A percentile compares a stretch with the other conserved stretches of the same genome.
Conservation (phyloP, 1,284 basidiomycete genomes). For the Sanghuangporus baumii region DNA sequence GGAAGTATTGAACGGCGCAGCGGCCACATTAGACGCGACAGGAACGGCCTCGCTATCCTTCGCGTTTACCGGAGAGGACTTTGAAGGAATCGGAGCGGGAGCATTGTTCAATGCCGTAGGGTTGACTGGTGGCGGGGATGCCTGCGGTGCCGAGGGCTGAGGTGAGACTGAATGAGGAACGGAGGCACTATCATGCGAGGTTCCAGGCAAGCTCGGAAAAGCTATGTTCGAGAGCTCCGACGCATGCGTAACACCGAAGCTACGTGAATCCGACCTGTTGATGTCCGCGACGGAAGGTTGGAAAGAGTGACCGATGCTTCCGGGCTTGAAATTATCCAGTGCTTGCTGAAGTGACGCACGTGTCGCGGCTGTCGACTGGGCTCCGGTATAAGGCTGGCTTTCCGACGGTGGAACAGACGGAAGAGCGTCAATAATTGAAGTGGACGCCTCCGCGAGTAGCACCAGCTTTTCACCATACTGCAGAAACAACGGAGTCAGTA, state of each 20-base stretch:
- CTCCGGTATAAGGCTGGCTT: slow-evolving; percentile 51
- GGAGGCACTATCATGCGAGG: background rate
- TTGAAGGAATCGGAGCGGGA: slow-evolving; percentile 44
- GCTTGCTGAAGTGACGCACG: slow-evolving; percentile 72
- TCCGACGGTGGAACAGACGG: slow-evolving; percentile 57
- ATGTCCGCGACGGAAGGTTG: slow-evolving; percentile 46
- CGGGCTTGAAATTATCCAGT: slow-evolving; percentile 68
- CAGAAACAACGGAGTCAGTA: slow-evolving; percentile 2
- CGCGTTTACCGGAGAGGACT: slow-evolving; percentile 6
- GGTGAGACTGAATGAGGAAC: slow-evolving; percentile 6
- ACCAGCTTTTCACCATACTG: slow-evolving; percentile 75
- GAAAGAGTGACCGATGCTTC: slow-evolving; percentile 48
- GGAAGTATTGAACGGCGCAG: background rate
- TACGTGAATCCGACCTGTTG: slow-evolving; percentile 63
- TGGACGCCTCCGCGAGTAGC: slow-evolving; percentile 62
- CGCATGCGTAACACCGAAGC: slow-evolving; percentile 77
- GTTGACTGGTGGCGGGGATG: slow-evolving; percentile 40
- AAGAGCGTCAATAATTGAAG: slow-evolving; percentile 51
- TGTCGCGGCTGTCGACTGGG: slow-evolving; percentile 54
- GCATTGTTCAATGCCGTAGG: slow-evolving; percentile 49
- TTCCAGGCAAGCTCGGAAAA: slow-evolving; percentile 31
- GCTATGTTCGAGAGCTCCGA: slow-evolving; percentile 58
- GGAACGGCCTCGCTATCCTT: slow-evolving; percentile 8
- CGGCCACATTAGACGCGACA: background rate
- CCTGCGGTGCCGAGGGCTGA: slow-evolving; percentile 16